phyloP scores from a whole-genome alignment of 2,329 filamentous ascomycete species.

The Claviceps sorghi region DNA sequence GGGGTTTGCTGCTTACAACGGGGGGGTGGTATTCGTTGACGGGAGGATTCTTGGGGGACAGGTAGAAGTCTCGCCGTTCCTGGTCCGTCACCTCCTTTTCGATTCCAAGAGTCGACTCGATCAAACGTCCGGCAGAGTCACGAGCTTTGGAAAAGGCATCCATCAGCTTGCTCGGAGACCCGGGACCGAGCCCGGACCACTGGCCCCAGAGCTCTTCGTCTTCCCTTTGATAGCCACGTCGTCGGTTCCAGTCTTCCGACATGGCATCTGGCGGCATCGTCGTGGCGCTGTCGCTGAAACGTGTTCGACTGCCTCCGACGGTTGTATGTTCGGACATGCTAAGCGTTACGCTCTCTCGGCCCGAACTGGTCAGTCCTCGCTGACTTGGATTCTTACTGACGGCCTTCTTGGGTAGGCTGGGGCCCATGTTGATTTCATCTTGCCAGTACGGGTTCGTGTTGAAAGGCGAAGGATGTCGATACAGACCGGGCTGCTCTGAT shows the following conservation, averaged over 20 bases:
- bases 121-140: constrained; percentile 37
- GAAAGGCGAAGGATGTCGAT: constrained; percentile 69
- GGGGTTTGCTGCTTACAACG: constrained; percentile 62
- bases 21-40: constrained; percentile 80
- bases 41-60: constrained; percentile 48
- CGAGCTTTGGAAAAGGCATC: constrained; percentile 45
- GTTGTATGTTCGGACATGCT: constrained; percentile 26
- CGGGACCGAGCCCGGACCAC: constrained; percentile 13
- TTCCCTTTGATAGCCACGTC: constrained; percentile 63
- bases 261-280: constrained; percentile 24
- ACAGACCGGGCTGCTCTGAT: constrained; percentile 55
- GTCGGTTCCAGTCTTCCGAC: constrained; percentile 53
- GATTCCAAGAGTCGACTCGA: constrained; percentile 36
- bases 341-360: constrained; percentile 36
- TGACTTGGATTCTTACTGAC: constrained; percentile 43
- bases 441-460: constrained; percentile 81
- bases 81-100: constrained; percentile 38
- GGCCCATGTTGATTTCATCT: constrained; percentile 74
- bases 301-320: constrained; percentile 21
- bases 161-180: constrained; percentile 41
- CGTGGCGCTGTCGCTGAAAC: constrained; percentile 16
- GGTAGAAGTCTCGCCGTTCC: constrained; percentile 46
- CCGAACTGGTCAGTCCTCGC: constrained; percentile 43
- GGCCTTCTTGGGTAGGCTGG: constrained; percentile 52
- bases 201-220: constrained; percentile 77